Base-by-base conservation (phyloP, 495 filamentous ascomycete genomes). In the Neurospora sp. region DNA sequence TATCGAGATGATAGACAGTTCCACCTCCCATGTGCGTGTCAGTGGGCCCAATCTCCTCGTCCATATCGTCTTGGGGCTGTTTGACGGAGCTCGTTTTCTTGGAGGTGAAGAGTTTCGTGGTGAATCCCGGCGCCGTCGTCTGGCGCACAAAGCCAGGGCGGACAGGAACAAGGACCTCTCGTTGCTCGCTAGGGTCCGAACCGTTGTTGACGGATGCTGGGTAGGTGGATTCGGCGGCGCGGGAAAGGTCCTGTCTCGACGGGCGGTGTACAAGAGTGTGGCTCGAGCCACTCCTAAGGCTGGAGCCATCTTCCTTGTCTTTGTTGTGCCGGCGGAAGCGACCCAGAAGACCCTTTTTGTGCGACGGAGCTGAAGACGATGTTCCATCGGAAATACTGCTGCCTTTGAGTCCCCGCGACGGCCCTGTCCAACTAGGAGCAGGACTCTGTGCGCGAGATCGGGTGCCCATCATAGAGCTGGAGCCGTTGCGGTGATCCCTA, bases 1-100 rank as follows among this genome's bases (percentile, higher is more conserved):
- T 96, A 81, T 98, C 94, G 14, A 98, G 89, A 71, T 86, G 85
- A 79, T 88, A 96, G 70, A 83, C 70, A 78, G 82, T 76, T 73
- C 84, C 81, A 71, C 80, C 78, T 70, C 78, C 76, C 40, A 83
- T 80, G 31, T 82, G 81, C 72, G 77, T 82, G 70, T 84, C 82
- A 20, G 82, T 82, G 1, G 83, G 53, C 31, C 83, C 82, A 73
- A 85, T 81, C 68, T 80, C 78, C 65, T 87, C 83, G 74, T 88
- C 81, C 73, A 77, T 73, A 74, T 87, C 80, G 74, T 88, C 81
- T 68, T 82, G 81, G 37, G 81, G 77, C 12, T 77, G 74, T 53
- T 80, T 80, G 41, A 78, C 69, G 20, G 80, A 75, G 22, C 82
- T 81, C 70, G 79, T 76, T 72, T 84, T 85, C 76, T 84, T 87